These are phyloP conservation scores for sorghum (Sorghum bicolor) DNA, from an alignment of 176 grass and related monocot genomes.

Conservation along the genomic window DNA sequence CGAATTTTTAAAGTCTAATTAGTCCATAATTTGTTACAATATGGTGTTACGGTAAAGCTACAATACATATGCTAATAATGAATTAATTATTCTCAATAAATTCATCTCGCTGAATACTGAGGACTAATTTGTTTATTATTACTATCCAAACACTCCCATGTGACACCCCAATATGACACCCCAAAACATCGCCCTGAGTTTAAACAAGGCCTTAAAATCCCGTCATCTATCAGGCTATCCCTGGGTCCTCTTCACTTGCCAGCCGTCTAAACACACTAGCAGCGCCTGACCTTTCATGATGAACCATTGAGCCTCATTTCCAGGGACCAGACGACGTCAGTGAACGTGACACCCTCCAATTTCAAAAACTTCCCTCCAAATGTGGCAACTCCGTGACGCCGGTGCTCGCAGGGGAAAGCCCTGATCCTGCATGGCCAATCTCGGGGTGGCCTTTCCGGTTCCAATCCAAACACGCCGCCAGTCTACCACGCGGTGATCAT, in stretches of 20 bases:
- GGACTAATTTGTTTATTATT: no score
- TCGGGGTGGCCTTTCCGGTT: neutral
- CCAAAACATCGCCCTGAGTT: no score
- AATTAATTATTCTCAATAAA: no score
- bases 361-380: conserved; percentile 54
- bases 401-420: neutral
- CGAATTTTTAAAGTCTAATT: no score
- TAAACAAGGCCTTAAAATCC: no score
- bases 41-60: no score
- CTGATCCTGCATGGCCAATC: neutral
- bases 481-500: neutral
- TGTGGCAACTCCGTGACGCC: conserved; percentile 1
- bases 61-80: no score
- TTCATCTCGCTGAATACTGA: no score
- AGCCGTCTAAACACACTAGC: neutral
- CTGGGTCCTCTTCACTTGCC: neutral
- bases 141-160: no score
- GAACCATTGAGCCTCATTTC: no score
- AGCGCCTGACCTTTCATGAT: neutral
- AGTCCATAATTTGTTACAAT: no score
- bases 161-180: no score
- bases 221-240: neutral
- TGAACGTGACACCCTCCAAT: neutral
- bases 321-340: neutral
- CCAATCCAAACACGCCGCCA: conserved; percentile 16